These are phyloP conservation scores for Colletotrichum siamense DNA, from an alignment of 2,329 filamentous ascomycete genomes.

Conservation along the genomic window DNA sequence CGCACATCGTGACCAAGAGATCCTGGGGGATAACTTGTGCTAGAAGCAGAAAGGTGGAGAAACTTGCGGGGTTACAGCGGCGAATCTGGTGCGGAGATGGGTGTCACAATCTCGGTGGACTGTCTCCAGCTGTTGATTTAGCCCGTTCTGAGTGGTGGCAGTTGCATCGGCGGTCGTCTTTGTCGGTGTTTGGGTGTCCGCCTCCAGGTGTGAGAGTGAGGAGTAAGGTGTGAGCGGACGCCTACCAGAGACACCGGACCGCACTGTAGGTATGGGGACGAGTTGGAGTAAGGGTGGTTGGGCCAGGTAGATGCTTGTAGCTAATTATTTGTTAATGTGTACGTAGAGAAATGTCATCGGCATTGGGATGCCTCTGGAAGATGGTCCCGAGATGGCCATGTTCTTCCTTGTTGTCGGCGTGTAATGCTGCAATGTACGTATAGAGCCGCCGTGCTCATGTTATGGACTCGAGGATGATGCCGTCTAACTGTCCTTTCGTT, in stretches of 20 bases:
- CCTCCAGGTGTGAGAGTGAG: background rate
- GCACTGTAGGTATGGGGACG: background rate
- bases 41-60: constrained; percentile 23
- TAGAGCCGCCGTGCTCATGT: background rate
- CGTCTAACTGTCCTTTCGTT: background rate
- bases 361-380: background rate
- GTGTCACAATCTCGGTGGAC: constrained; percentile 12
- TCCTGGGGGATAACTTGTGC: constrained; percentile 11
- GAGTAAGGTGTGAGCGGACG: background rate
- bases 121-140: background rate
- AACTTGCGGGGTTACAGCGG: constrained; percentile 22
- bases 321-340: constrained; percentile 11
- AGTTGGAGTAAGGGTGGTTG: constrained; percentile 7
- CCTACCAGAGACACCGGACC: background rate
- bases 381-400: background rate
- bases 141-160: background rate
- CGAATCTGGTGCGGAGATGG: constrained; percentile 20
- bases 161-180: background rate
- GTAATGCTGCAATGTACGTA: no score
- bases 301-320: constrained; percentile 7
- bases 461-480: background rate
- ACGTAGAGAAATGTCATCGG: background rate
- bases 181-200: background rate
- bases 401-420: background rate
- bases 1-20: constrained; percentile 19